Evolutionary conservation across 768 basidiomycete genomes (phyloP).

Genomic region (Xerocomellus chrysenteron): DNA sequence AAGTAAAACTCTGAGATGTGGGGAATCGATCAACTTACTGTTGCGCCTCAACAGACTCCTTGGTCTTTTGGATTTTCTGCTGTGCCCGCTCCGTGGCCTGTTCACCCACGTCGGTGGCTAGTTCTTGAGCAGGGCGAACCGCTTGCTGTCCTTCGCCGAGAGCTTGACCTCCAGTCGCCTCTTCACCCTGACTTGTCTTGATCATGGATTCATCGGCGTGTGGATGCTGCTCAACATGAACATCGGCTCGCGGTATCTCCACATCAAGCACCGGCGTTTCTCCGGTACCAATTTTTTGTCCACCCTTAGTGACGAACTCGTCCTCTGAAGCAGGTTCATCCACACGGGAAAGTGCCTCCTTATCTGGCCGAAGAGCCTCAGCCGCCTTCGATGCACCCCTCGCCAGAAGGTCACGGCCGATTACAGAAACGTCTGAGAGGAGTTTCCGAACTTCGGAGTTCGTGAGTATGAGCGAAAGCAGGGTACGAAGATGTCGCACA

Average conservation of each 20-base stretch:
- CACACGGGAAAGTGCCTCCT: constrained; percentile 59
- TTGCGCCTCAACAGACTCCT: constrained; percentile 3
- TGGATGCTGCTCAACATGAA: constrained; percentile 49
- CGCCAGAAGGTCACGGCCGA: constrained; percentile 83
- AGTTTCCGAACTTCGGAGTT: constrained; percentile 94
- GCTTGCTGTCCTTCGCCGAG: constrained; percentile 16
- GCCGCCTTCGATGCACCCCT: constrained; percentile 71
- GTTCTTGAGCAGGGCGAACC: constrained; percentile 9
- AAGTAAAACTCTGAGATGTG: background rate
- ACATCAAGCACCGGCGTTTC: constrained; percentile 50
- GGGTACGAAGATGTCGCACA: constrained; percentile 81
- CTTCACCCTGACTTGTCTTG: constrained; percentile 34
- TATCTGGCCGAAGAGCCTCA: constrained; percentile 60
- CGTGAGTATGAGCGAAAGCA: constrained; percentile 83
- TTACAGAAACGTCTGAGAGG: constrained; percentile 69
- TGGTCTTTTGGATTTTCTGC: background rate
- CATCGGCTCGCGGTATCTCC: constrained; percentile 45
- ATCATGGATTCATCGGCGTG: constrained; percentile 42
- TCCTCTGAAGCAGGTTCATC: constrained; percentile 69
- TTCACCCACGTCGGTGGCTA: background rate
- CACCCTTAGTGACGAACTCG: constrained; percentile 56
- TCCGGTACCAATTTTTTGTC: constrained; percentile 40
- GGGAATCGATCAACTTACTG: constrained; percentile 11
- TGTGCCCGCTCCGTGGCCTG: constrained; percentile 10
- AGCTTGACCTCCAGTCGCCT: constrained; percentile 29